Base-by-base conservation (phyloP, 1,284 basidiomycete genomes). In the Trichosporon sp. region DNA sequence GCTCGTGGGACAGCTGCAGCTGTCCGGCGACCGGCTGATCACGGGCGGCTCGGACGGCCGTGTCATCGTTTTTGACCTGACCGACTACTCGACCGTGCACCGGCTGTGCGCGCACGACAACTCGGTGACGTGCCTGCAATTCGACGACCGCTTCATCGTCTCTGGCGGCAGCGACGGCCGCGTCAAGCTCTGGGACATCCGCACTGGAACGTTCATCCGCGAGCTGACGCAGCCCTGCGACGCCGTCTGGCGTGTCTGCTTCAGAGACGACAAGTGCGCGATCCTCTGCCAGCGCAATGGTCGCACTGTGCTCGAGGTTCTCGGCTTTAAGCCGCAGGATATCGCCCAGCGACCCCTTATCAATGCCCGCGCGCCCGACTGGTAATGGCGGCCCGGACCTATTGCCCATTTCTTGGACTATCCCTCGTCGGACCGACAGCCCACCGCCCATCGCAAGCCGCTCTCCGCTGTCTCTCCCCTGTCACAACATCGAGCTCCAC, bases 11-110 rank as follows among this genome's bases (percentile, higher is more conserved):
- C 92, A 95, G 75, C 84, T 98, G 25, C 94, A 96, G 77, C 85
- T 99, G 57, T 87, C 86, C 2, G 85, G 85, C 61, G 84, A 83
- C 69, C 82, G 89, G 29, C 87, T 98, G 62, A 89, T 89, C 49
- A 96, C 94, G 0, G 95, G 93, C 56, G 94, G 92, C 19, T 93
- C 93, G 0, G 95, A 97, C 74, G 95, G 95, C 1, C 87, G 92
- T 0, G 90, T 98, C 37, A 92, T 98, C 74, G 89, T 91, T 32
- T 97, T 94, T 80, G 86, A 88, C 56, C 84, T 96, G 21, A 77
- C 81, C 33, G 86, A 85, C 49, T 82, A 82, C 68, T 80, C 83
- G 37, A 83, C 82, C 58, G 72, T 75, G 14, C 75, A 80, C 66
- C 73, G 77, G 4, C 64, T 80, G 10, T 81, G 80, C 63, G 92